Percentiles rank a stretch among this genome's conserved stretches.
These are phyloP conservation scores for Vanrija pseudolonga DNA, from an alignment of 1,284 basidiomycete species.

Conservation along the genomic window DNA sequence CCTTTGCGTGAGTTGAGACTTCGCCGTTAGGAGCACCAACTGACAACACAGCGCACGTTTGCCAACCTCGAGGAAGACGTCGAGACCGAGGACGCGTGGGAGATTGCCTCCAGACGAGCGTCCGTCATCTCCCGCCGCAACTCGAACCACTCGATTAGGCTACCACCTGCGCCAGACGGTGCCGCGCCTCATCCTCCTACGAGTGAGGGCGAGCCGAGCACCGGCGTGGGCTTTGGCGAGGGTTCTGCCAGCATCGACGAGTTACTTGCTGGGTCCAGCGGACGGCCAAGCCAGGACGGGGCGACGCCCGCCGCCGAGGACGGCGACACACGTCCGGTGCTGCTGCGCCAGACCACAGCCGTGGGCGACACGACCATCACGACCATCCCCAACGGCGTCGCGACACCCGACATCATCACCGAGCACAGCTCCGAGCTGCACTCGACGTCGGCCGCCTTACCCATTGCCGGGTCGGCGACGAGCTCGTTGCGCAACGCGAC, in stretches of 20 bases:
- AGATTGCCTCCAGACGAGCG: conserved; percentile 44
- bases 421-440: neutral
- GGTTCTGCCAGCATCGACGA: conserved; percentile 23
- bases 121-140: conserved; percentile 40
- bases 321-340: neutral
- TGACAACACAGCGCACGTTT: conserved; percentile 60
- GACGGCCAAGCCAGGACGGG: neutral
- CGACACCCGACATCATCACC: neutral
- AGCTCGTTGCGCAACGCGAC: neutral
- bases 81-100: conserved; percentile 61
- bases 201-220: conserved; percentile 18
- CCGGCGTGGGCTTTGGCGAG: conserved; percentile 16
- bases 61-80: conserved; percentile 96
- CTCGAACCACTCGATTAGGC: conserved; percentile 36
- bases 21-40: neutral
- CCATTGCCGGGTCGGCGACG: neutral
- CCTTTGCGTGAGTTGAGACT: conserved; percentile 59
- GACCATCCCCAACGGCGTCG: neutral
- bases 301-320: neutral
- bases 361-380: neutral
- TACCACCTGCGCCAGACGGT: conserved; percentile 8
- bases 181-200: neutral
- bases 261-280: conserved; percentile 13
- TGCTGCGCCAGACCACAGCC: neutral
- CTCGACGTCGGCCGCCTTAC: conserved; percentile 5